phyloP scores from a whole-genome alignment of 441 rosid genomes.

The Raphanus hybrid region DNA sequence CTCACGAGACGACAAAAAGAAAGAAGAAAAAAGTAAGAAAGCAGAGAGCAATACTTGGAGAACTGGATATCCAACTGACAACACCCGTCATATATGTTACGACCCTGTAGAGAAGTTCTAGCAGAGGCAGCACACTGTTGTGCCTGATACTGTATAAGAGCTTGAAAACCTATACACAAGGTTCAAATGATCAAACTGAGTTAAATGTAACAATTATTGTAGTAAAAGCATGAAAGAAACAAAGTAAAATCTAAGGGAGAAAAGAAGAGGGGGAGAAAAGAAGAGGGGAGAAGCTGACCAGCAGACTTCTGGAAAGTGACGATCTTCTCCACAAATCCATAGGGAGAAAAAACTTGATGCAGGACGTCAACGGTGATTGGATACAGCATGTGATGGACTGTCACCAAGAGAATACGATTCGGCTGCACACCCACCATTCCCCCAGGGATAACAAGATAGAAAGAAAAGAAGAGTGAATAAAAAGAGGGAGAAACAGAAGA shows the following conservation, averaged over 20 bases:
- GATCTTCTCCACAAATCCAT: constrained; percentile 98
- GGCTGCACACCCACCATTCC: constrained; percentile 79
- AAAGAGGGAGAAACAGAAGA: constrained; percentile 44
- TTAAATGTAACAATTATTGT: neutral
- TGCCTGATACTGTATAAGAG: constrained; percentile 86
- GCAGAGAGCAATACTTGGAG: constrained; percentile 61
- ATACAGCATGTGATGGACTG: constrained; percentile 97
- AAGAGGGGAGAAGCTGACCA: constrained; percentile 79
- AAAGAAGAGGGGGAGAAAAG: constrained; percentile 41
- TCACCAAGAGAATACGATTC: constrained; percentile 95
- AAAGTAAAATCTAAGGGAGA: too few species aligned
- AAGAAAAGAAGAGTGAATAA: constrained; percentile 50
- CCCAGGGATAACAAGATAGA: constrained; percentile 41
- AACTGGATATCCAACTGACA: constrained; percentile 98
- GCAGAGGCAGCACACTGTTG: constrained; percentile 85
- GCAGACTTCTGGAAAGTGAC: constrained; percentile 99
- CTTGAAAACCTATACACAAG: constrained; percentile 80
- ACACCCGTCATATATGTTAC: constrained; percentile 98
- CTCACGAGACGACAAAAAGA: neutral
- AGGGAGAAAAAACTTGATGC: constrained; percentile 97
- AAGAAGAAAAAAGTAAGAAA: too few species aligned
- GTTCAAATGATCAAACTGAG: constrained; percentile 19
- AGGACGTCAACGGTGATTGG: constrained; percentile 99
- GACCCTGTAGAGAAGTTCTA: constrained; percentile 95
- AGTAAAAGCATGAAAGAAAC: too few species aligned